Conservation (phyloP, 345 rosid species). For the Ceriops tagal region DNA sequence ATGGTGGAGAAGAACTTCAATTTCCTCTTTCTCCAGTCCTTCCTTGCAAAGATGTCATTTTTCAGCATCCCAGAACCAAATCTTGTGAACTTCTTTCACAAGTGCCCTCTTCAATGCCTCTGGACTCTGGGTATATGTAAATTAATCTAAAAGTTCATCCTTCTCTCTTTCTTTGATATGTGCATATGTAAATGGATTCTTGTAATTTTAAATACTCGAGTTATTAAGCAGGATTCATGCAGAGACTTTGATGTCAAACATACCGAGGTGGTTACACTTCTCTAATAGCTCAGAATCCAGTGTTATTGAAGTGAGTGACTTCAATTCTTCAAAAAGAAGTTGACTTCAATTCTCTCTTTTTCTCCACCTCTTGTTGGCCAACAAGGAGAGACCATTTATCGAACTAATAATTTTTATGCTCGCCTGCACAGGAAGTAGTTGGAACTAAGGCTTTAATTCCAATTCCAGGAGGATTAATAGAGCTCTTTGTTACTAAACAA, state of each 20-base stretch:
- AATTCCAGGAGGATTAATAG: slow-evolving; percentile 70
- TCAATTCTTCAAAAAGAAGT: neutral
- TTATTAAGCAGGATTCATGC: slow-evolving; percentile 49
- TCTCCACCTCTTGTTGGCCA: neutral
- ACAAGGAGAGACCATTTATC: neutral
- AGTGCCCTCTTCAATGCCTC: slow-evolving; percentile 60
- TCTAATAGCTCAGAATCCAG: slow-evolving; percentile 43
- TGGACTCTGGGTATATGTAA: slow-evolving; percentile 49
- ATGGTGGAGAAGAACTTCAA: slow-evolving; percentile 45
- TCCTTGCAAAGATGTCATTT: slow-evolving; percentile 62
- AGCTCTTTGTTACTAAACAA: slow-evolving; percentile 70
- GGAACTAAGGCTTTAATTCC: slow-evolving; percentile 89
- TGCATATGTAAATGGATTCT: neutral
- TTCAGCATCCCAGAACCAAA: slow-evolving; percentile 61
- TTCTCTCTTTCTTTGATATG: neutral
- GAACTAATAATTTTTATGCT: neutral
- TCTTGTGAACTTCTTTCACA: slow-evolving; percentile 69
- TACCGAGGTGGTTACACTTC: slow-evolving; percentile 66
- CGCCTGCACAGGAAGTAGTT: slow-evolving; percentile 44
- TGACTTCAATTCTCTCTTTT: neutral
- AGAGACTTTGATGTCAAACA: slow-evolving; percentile 62
- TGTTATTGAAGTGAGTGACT: slow-evolving; percentile 43
- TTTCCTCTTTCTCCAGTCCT: slow-evolving; percentile 36
- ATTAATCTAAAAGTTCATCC: neutral
- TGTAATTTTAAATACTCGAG: neutral